Conservation (phyloP, 441 rosid species). For the Populus trichocarpa region DNA sequence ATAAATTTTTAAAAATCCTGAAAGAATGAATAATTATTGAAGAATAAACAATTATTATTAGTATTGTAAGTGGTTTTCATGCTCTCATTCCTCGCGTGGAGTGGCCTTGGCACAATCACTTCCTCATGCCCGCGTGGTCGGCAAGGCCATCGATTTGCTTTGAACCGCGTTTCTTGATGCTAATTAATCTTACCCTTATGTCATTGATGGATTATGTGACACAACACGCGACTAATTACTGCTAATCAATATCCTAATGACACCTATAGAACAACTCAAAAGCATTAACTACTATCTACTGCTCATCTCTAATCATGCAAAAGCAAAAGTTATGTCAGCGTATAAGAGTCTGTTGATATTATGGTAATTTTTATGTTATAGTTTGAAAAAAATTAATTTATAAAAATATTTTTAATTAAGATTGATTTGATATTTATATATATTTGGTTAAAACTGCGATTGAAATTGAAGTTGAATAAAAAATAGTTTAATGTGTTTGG, state of each 20-base stretch:
- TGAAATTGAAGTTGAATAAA: too few species aligned
- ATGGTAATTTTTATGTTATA: too few species aligned
- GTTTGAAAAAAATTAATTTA: too few species aligned
- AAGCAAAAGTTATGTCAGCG: neutral
- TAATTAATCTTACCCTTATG: neutral
- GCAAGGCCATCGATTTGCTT: conserved; percentile 19
- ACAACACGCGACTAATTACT: neutral
- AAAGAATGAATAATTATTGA: too few species aligned
- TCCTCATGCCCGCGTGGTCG: conserved; percentile 5
- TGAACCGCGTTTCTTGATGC: conserved; percentile 1
- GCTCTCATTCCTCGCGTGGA: conserved; percentile 12
- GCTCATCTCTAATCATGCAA: neutral
- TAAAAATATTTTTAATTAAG: too few species aligned
- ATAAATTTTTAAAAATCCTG: accelerated
- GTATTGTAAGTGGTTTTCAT: neutral
- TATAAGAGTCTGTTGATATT: too few species aligned
- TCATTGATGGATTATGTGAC: neutral
- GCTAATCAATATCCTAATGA: neutral
- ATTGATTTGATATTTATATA: too few species aligned
- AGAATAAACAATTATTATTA: too few species aligned
- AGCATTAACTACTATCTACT: neutral
- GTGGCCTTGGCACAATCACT: neutral
- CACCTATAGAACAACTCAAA: neutral
- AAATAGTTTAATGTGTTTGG: too few species aligned
- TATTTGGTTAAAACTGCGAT: too few species aligned